A percentile compares a stretch with the other conserved stretches of the same genome.
These are phyloP conservation scores for Dichotomopilus funicola DNA, from an alignment of 2,329 filamentous ascomycete genomes.

Conservation along the genomic window DNA sequence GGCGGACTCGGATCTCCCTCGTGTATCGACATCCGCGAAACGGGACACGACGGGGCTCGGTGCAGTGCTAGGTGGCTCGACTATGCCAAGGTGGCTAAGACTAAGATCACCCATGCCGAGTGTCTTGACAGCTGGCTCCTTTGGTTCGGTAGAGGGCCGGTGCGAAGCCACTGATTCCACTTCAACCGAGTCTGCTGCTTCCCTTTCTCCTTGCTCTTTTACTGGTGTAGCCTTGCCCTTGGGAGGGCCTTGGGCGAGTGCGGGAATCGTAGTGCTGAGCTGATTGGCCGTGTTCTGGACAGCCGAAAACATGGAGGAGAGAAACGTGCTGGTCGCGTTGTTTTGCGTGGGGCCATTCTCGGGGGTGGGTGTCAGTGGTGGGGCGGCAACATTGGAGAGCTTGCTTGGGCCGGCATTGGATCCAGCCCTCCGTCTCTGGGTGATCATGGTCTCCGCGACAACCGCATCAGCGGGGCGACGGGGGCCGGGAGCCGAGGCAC, in stretches of 20 bases:
- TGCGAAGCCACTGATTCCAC: constrained; percentile 39
- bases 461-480: constrained; percentile 46
- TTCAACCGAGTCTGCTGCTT: constrained; percentile 34
- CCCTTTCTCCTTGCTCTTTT: constrained; percentile 30
- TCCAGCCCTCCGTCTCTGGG: constrained; percentile 54
- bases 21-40: constrained; percentile 44
- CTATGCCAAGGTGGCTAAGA: constrained; percentile 78
- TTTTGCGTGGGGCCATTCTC: constrained; percentile 56
- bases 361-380: constrained; percentile 67
- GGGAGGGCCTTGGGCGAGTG: constrained; percentile 47
- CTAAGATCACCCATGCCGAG: constrained; percentile 84
- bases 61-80: constrained; percentile 49
- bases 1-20: constrained; percentile 52
- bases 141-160: constrained; percentile 43
- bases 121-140: constrained; percentile 77
- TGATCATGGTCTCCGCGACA: constrained; percentile 64
- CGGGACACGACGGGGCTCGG: constrained; percentile 52
- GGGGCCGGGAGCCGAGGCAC: constrained; percentile 20
- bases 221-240: constrained; percentile 30
- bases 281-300: constrained; percentile 85
- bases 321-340: constrained; percentile 62
- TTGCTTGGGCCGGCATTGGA: constrained; percentile 68
- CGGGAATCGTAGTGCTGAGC: constrained; percentile 64
- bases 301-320: constrained; percentile 86
- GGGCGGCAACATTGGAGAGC: constrained; percentile 67